phyloP scores from a whole-genome alignment of 1,139 yeast genomes.

The Pichia sp. region DNA sequence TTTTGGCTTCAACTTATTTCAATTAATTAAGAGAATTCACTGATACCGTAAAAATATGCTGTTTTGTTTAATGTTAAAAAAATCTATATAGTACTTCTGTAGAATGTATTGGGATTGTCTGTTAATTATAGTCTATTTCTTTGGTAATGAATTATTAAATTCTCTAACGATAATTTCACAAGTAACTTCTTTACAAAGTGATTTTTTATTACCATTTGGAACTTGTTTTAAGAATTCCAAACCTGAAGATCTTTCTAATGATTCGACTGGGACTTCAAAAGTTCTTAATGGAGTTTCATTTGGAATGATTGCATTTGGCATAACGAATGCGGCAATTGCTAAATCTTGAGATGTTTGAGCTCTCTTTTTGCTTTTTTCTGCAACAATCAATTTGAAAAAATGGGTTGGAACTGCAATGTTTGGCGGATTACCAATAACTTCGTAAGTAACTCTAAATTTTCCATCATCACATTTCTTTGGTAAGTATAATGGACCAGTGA shows the following conservation, averaged over 20 bases:
- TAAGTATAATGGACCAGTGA: constrained; percentile 91
- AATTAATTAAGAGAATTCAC: no score
- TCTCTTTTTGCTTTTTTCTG: constrained; percentile 53
- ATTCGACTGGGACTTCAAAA: constrained; percentile 88
- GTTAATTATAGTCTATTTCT: no score
- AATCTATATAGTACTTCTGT: no score
- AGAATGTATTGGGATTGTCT: no score
- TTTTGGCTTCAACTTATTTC: no score
- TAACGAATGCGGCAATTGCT: constrained; percentile 88
- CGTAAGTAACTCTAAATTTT: constrained; percentile 80
- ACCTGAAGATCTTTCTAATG: constrained; percentile 85
- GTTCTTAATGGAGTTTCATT: constrained; percentile 67
- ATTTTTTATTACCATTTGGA: constrained; percentile 56
- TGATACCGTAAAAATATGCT: no score
- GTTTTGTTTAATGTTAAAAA: no score
- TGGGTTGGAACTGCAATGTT: constrained; percentile 97
- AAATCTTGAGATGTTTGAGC: constrained; percentile 45
- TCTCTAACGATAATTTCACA: constrained; percentile 87
- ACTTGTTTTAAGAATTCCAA: constrained; percentile 73
- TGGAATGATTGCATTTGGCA: constrained; percentile 78
- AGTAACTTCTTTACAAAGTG: constrained; percentile 74
- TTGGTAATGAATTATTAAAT: constrained; percentile 42
- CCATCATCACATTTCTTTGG: constrained; percentile 77
- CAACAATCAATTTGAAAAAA: constrained; percentile 86
- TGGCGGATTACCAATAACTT: constrained; percentile 97